phyloP scores from a whole-genome alignment of 2,329 filamentous ascomycete genomes.

The Curvularia sp. region DNA sequence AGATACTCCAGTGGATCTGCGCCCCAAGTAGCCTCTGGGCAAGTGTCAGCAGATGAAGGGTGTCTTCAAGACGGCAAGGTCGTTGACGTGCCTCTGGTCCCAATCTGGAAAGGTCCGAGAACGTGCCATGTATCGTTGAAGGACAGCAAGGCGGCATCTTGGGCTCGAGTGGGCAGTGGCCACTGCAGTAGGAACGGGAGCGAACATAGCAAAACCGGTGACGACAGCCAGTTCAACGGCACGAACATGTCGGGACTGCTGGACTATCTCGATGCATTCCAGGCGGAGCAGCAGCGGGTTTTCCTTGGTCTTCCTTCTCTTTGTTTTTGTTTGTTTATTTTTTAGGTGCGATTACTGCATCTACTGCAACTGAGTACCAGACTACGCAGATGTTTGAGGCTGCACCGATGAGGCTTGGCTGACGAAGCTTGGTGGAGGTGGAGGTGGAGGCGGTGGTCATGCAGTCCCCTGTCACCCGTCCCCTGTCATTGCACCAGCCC shows the following conservation, averaged over 20 bases:
- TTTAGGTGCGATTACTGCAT: neutral
- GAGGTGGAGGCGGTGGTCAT: constrained; percentile 8
- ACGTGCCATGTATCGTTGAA: constrained; percentile 58
- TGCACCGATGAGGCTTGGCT: constrained; percentile 19
- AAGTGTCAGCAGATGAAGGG: constrained; percentile 19
- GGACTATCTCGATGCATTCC: constrained; percentile 4
- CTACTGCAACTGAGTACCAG: constrained; percentile 5
- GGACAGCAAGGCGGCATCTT: constrained; percentile 28
- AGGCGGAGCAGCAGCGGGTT: neutral
- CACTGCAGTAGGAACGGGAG: constrained; percentile 19
- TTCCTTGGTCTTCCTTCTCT: neutral
- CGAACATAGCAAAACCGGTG: constrained; percentile 10
- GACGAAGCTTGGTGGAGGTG: constrained; percentile 18
- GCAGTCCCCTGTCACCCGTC: constrained; percentile 8
- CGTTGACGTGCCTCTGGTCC: constrained; percentile 61
- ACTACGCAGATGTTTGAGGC: constrained; percentile 14
- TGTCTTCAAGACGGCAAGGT: neutral
- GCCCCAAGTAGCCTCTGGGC: constrained; percentile 64
- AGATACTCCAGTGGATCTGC: constrained; percentile 63
- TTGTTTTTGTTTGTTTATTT: neutral
- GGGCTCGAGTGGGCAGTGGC: neutral
- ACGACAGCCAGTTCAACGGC: constrained; percentile 7
- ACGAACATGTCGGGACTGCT: constrained; percentile 8
- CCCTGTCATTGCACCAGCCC: constrained; percentile 24
- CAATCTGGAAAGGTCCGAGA: constrained; percentile 65